Evolutionary conservation across 306 rosid genomes (phyloP), one percentile per base, ranked within the genome.

Genomic region (Parietaria judaica): DNA sequence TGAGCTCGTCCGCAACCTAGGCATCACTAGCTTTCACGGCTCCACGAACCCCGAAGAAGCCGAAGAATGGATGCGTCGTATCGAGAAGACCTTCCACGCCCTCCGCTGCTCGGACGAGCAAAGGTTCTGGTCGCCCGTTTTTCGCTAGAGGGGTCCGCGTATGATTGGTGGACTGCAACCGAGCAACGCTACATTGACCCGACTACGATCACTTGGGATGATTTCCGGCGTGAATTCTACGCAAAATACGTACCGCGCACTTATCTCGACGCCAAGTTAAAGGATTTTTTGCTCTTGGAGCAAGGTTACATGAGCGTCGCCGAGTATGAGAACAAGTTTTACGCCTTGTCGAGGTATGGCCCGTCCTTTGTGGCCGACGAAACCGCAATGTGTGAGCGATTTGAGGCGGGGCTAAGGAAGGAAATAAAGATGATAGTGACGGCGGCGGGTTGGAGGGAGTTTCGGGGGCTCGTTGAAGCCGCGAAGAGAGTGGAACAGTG

Each of bases 391-490:
- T 60, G 54, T 60, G 15, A 53, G 36, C 53, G 65, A 39, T 60
- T 60, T 60, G 65, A 60, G 54, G 14, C 44, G 10, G 65, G 65
- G 8, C 63, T 58, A 14, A 23, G 63, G 17, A 58, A 49, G 63
- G 63, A 58, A 13, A 58, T 58, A 14, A 41, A 35, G 63, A 58
- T 58, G 63, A 39, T 41, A 7, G 63, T 58, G 13, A 58, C 63
- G 4, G 63, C 63, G n/a, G 63, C 41, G 8, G 63, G 63, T 14
- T 58, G 63, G 63, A 38, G 16, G 44, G 50, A 58, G 63, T 58
- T 58, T 58, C 50, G 49, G n/a, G 63, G 63, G 63, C 50, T 58
- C 5, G 63, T 58, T 8, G 50, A 58, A 3, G 36, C 50, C 41
- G 49, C 63, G 10, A 15, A 38, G 63, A 58, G 63, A 58, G 63